Evolutionary conservation across 1,139 yeast species (phyloP), one percentile per base, ranked within the genome.

Genomic region (Candida smagusa): DNA sequence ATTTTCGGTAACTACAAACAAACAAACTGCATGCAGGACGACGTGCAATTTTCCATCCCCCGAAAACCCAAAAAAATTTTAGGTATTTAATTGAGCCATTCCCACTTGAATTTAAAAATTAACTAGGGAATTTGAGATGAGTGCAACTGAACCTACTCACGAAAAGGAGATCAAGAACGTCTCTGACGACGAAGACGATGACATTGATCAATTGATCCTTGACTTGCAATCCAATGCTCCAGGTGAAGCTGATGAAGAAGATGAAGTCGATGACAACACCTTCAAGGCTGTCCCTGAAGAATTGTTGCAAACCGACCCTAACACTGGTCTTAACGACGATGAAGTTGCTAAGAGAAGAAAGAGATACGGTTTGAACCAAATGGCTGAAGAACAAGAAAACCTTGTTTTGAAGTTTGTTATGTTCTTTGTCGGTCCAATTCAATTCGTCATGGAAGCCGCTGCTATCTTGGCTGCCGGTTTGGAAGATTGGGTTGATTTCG

Each of bases 391-490:
- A 65, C 72, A 79, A 58, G 96, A 87, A 72, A 86, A 85, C 72
- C 51, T 86, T 69, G 58, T 88, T 44, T 67, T 88, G 53, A 90
- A 90, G 77, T 89, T 90, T 65, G 63, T 86, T 59, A 81, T 82
- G 88, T 90, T 88, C 78, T 90, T 90, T 66, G 86, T 90, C 51
- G 97, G 97, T 73, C 97, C 97, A 54, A 89, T 90, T 68, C 97
- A 90, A 76, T 90, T 90, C 82, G 97, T 90, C 65, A 90, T 90
- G 97, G 97, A 89, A 74, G 89, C 95, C 63, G 97, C 97, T 59
- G 97, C 97, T 58, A 79, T 89, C 48, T 78, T 90, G 67, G 97
- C 97, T 57, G 96, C 96, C 51, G 97, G 97, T 84, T 79, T 90
- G 60, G 94, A 88, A 73, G 97, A 89, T 74, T 90, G 97, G 97